Base-by-base conservation (phyloP, 495 filamentous ascomycete species). In the Tricharina praecox region DNA sequence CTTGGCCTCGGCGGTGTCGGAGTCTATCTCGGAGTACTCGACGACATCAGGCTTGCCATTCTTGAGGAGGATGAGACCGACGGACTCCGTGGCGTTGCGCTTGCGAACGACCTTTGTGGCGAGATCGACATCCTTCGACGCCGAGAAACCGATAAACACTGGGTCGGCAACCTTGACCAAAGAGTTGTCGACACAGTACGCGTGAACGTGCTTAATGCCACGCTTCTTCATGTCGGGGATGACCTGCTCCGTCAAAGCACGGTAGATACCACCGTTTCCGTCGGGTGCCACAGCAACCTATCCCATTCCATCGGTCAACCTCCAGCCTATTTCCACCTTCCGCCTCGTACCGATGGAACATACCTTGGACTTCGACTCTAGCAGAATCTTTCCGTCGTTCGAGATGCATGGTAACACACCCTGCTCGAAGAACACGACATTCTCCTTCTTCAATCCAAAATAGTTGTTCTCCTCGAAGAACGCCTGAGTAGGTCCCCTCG, bases 21-120 rank as follows among this genome's bases (percentile, higher is more conserved):
- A 65, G 70, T 93, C 83, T 55, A 99, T 96, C 65, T 99, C 90
- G 11, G 85, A 93, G 70, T 99, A 99, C 68, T 99, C 90, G 16
- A 99, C 92, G 4, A 99, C 90, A 55, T 95, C 92, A 36, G 90
- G 90, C 68, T 81, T 84, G 60, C 92, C 90, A 62, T 96, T 92
- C 73, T 92, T 92, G 53, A 78, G 75, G 28, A 99, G 64, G 58
- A 99, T 96, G 41, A 99, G 72, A 19, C 90, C 90, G 30, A 99
- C 90, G 18, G 88, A 85, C 68, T 99, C 90, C 57, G 85, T 88
- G 39, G 92, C 92, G 61, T 87, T 82, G 53, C 90, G 86, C 75
- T 99, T 99, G 54, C 90, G 82, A 49, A 99, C 90, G 10, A 95
- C 90, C 71, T 99, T 96, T 52, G 90, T 96, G 4, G 86, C 90